A percentile compares a stretch with the other conserved stretches of the same genome.
Evolutionary conservation across 1,139 yeast species (phyloP).

Genomic region (Kurtzmaniella quercitrusa): DNA sequence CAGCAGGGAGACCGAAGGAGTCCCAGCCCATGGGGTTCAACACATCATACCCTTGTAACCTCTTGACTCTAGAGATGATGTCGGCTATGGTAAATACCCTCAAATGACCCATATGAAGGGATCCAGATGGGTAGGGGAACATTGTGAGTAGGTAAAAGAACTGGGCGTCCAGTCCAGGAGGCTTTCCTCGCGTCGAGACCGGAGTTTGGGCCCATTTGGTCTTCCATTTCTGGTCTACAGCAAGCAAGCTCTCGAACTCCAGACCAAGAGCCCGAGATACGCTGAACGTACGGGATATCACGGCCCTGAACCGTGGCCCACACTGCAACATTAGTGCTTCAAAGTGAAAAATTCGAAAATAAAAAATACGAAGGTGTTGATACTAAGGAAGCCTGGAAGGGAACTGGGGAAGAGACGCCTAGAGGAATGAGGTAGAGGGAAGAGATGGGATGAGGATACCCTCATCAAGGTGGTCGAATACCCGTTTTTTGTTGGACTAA

Average conservation of each 20-base stretch:
- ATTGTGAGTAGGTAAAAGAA: slow-evolving; percentile 70
- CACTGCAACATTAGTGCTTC: neutral
- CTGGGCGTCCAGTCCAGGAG: slow-evolving; percentile 16
- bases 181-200: slow-evolving; percentile 15
- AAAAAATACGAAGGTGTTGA: neutral
- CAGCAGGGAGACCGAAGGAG: slow-evolving; percentile 97
- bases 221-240: slow-evolving; percentile 51
- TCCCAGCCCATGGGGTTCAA: slow-evolving; percentile 99
- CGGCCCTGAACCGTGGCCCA: neutral
- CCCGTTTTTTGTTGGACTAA: too few species aligned
- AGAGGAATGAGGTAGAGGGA: too few species aligned
- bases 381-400: too few species aligned
- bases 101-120: slow-evolving; percentile 87
- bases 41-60: slow-evolving; percentile 72
- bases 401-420: too few species aligned
- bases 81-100: slow-evolving; percentile 91
- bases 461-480: too few species aligned
- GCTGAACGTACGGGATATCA: neutral
- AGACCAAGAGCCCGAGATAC: neutral
- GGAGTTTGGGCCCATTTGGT: slow-evolving; percentile 41
- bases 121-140: slow-evolving; percentile 97
- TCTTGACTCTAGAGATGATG: slow-evolving; percentile 69
- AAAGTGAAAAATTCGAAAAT: neutral
- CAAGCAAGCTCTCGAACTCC: neutral
- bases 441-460: too few species aligned